Evolutionary conservation across 805 yeast species (phyloP), one percentile per base, ranked within the genome.

Genomic region (Sungouiella blattae): DNA sequence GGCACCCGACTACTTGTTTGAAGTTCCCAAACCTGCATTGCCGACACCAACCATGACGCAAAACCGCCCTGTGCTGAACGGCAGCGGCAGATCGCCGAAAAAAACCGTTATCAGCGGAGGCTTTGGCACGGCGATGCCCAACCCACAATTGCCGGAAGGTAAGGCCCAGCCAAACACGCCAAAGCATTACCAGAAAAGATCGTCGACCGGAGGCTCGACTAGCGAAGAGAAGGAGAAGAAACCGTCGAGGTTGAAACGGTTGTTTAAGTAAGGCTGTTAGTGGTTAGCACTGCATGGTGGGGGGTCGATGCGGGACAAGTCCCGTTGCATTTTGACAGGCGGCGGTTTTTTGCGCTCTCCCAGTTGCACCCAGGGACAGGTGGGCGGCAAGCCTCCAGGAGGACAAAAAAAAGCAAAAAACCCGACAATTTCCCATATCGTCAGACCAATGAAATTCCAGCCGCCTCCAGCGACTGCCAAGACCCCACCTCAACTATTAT

Each of bases 181-280:
- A 11, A 14, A 32, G 16, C 44, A 37, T 22, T 37, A 39, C 28
- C 47, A 46, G 33, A 46, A 42, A 32, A 31, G 37, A 17, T 40
- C 36, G 9, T 37, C 36, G 21, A 31, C 43, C 8, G 39, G 46
- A 11, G 50, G 44, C 28, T 30, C 39, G 31, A 26, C 39, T 15
- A 36, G 30, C 9, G 36, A 28, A 24, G 40, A 42, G 6, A 46
- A 47, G 39, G 47, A 46, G 28, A 47, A 47, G 30, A 47, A 47
- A 35, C 40, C 33, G 33, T 46, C 51, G 13, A 35, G 52, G 20
- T 42, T 47, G 36, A 46, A 40, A 38, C 40, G 46, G 11, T 32
- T 47, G 18, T 46, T 47, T 29, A 46, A 47, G 38, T 46, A 33
- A 32, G n/a, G n/a, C n/a, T n/a, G n/a, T n/a, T n/a, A n/a, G n/a